These are phyloP conservation scores for Aspergillus brasiliensis DNA, from an alignment of 2,329 filamentous ascomycete species.

Conservation along the genomic window DNA sequence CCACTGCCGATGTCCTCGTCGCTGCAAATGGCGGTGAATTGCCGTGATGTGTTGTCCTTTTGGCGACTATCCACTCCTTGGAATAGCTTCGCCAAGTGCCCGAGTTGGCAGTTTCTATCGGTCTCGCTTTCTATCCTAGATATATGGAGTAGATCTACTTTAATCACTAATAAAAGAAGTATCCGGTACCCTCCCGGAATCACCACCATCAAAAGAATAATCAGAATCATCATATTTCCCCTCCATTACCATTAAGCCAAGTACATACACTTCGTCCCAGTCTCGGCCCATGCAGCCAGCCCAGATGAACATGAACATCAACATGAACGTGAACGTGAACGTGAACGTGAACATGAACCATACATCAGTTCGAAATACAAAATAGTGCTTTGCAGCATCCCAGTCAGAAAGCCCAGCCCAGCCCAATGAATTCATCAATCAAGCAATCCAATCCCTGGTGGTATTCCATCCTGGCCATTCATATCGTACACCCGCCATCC, in stretches of 20 bases:
- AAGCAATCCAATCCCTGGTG: slow-evolving; percentile 8
- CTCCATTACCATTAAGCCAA: slow-evolving; percentile 9
- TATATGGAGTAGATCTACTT: no score
- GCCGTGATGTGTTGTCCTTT: background rate
- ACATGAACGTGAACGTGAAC: background rate
- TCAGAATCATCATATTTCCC: slow-evolving; percentile 1
- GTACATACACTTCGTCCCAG: background rate
- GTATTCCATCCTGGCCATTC: slow-evolving; percentile 14
- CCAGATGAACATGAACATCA: background rate
- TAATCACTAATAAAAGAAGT: no score
- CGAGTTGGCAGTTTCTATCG: no score
- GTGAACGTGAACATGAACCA: slow-evolving; percentile 1
- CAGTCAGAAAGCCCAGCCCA: slow-evolving; percentile 6
- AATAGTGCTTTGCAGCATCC: slow-evolving; percentile 7
- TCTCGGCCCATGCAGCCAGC: background rate
- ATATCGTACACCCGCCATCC: slow-evolving; percentile 19
- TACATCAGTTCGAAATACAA: slow-evolving; percentile 6
- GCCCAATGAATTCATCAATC: no score
- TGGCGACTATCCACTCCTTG: no score
- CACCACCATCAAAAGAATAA: background rate
- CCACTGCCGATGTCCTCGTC: background rate
- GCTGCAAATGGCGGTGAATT: background rate
- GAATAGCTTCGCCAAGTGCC: no score
- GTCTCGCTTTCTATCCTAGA: no score
- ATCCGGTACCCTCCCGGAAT: background rate